Conservation (phyloP, 1,139 yeast species). For the Pichia sp. region DNA sequence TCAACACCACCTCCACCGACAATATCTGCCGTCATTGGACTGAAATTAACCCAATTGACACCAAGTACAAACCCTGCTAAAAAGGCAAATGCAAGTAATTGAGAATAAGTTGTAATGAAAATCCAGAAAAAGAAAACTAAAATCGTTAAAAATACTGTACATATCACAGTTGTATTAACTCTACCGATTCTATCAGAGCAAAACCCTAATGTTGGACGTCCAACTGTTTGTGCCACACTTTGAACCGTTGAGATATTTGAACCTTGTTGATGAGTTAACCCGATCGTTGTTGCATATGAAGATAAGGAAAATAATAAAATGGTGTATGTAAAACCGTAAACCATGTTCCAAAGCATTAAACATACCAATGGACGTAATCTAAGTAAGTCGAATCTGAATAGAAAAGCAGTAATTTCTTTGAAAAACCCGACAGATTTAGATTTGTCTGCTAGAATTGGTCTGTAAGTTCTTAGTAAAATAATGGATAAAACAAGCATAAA, state of each 20-base stretch:
- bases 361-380: slow-evolving; percentile 38
- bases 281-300: slow-evolving; percentile 60
- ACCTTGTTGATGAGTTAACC: slow-evolving; percentile 54
- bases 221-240: slow-evolving; percentile 62
- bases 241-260: slow-evolving; percentile 59
- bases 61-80: slow-evolving; percentile 58
- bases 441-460: slow-evolving; percentile 34
- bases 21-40: slow-evolving; percentile 56
- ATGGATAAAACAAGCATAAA: slow-evolving; percentile 37
- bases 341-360: slow-evolving; percentile 54
- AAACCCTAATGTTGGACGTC: slow-evolving; percentile 63
- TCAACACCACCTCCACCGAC: slow-evolving; percentile 37
- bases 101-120: slow-evolving; percentile 48
- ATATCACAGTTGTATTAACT: slow-evolving; percentile 44
- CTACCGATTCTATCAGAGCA: slow-evolving; percentile 61
- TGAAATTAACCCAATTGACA: slow-evolving; percentile 61
- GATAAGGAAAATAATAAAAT: slow-evolving; percentile 61
- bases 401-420: slow-evolving; percentile 19
- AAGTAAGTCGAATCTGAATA: slow-evolving; percentile 15
- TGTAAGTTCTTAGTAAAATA: slow-evolving; percentile 46
- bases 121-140: slow-evolving; percentile 46
- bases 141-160: slow-evolving; percentile 34
- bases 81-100: slow-evolving; percentile 52
- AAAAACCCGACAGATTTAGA: slow-evolving; percentile 19
- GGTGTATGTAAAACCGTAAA: slow-evolving; percentile 47